These are phyloP conservation scores for Lachancea quebecensis DNA, from an alignment of 805 yeast genomes.

Conservation along the genomic window DNA sequence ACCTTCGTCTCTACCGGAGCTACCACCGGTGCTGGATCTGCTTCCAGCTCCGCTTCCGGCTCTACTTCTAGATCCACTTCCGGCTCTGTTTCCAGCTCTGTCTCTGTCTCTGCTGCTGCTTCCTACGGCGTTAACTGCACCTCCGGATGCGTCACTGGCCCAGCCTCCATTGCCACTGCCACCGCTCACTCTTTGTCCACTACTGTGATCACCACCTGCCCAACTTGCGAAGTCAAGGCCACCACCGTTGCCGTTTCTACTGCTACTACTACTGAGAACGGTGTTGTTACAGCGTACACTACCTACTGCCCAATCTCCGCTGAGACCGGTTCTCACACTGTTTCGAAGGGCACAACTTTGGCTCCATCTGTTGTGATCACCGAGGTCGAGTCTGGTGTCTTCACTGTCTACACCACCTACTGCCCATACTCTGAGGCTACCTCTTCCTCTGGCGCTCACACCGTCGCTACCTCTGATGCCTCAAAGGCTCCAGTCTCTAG, in stretches of 20 bases:
- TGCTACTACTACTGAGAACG: constrained; percentile 12
- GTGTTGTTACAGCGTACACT: constrained; percentile 25
- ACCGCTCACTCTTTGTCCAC: constrained; percentile 2
- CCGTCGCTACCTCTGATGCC: not conserved
- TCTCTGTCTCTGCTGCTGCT: not conserved
- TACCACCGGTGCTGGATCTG: not conserved
- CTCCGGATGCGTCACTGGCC: constrained; percentile 12
- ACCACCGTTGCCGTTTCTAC: constrained; percentile 4
- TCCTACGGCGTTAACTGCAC: not conserved
- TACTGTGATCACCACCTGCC: constrained; percentile 5
- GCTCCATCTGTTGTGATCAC: constrained; percentile 11
- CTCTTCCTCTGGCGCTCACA: not conserved
- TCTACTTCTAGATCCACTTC: not conserved
- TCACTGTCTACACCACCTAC: constrained; percentile 14
- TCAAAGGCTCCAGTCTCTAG: not conserved
- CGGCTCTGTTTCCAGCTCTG: not conserved
- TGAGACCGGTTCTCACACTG: not conserved
- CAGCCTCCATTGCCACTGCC: constrained; percentile 19
- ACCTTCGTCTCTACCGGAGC: not conserved
- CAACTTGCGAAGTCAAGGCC: constrained; percentile 3
- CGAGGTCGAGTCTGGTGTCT: constrained; percentile 10
- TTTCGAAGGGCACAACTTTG: constrained; percentile 8
- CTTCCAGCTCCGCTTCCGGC: not conserved
- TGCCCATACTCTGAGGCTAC: constrained; percentile 5
- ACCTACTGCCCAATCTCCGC: constrained; percentile 14